Evolutionary conservation across 805 yeast species (phyloP), one percentile per base, ranked within the genome.

Genomic region (Saccharomycopsis sp.): DNA sequence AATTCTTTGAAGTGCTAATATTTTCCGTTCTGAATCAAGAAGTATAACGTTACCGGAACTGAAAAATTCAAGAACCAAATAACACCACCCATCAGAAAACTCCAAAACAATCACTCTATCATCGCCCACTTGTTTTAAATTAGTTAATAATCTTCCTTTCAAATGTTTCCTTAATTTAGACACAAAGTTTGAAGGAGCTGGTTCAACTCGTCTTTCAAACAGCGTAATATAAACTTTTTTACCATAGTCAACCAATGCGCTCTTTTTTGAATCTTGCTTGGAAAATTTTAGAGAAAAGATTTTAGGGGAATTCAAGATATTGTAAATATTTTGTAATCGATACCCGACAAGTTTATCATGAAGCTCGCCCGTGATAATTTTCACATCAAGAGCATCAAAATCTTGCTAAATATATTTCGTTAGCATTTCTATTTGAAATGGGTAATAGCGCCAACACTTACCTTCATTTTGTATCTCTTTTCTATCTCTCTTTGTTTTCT

Each of bases 11-110:
- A 88, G 64, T 0, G 90, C 69, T 55, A 88, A 54, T 41, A 89
- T 87, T 54, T 74, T 79, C 48, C 69, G 61, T 17, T 80, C 72
- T 23, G 76, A 71, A 60, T 90, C 94, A 50, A 90, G 67, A 17
- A 90, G 67, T 16, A 90, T 66, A 44, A 90, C 75, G 58, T 90
- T 90, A 22, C 98, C 98, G 2, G 96, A 96, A 58, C 96, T 85
- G 66, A 89, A 90, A 56, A 90, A 90, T 61, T 90, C 98, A 43
- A 90, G 62, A 0, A 86, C 95, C 52, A 90, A 65, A 54, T 84
- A 81, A 56, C 65, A 79, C 42, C 75, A 56, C 2, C 96, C 96
- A 55, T 86, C 95, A 37, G 89, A 79, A 63, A 90, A 90, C 49
- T 85, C 79, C 37, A 90, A 61, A 0, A 88, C 95, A 36, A 86